A percentile compares a stretch with the other conserved stretches of the same genome.
Conservation (phyloP, 345 rosid species). For the Eucalyptus brandiana region DNA sequence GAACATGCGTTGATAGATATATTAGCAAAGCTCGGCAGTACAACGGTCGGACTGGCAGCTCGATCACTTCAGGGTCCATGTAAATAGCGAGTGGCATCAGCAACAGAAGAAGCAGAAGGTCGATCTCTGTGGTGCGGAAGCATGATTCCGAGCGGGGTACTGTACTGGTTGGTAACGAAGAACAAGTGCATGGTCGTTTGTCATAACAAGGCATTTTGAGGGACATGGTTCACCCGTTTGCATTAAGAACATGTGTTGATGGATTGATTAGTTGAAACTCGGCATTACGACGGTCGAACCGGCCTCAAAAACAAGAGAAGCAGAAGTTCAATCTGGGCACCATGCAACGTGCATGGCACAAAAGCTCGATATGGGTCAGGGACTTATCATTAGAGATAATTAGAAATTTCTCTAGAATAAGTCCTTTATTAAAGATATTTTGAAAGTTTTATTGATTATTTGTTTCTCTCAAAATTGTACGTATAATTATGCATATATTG, state of each 20-base stretch:
- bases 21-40: not conserved
- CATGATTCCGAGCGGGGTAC: not conserved
- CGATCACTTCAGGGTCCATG: not conserved
- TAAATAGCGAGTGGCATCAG: not conserved
- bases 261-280: not conserved
- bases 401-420: not conserved
- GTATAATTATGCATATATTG: no score
- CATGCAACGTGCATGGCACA: not conserved
- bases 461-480: not conserved
- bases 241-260: not conserved
- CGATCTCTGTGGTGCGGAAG: not conserved
- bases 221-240: not conserved
- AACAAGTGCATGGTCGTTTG: not conserved
- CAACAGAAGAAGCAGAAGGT: not conserved
- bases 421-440: not conserved
- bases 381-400: not conserved
- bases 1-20: not conserved
- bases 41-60: not conserved
- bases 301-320: not conserved
- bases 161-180: not conserved
- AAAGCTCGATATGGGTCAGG: rapidly evolving
- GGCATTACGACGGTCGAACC: rapidly evolving
- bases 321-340: not conserved
- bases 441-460: not conserved
- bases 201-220: not conserved